phyloP scores from a whole-genome alignment of 2,329 filamentous ascomycete species.

The Bipolaris cookei region DNA sequence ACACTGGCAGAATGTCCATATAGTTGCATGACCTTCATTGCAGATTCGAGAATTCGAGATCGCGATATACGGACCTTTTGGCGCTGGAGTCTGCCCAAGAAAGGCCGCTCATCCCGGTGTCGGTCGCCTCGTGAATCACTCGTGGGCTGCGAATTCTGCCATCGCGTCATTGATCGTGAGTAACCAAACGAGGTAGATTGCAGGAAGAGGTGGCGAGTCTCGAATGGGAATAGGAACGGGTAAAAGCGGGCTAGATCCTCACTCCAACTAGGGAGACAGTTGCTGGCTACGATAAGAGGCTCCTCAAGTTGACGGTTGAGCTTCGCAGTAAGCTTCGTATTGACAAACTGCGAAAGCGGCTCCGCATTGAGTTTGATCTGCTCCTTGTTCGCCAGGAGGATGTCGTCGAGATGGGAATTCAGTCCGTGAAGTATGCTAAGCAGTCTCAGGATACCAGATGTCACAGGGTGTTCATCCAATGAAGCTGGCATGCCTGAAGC shows the following conservation, averaged over 20 bases:
- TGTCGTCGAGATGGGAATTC: conserved; percentile 91
- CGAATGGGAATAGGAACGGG: conserved; percentile 96
- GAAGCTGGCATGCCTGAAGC: conserved; percentile 75
- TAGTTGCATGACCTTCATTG: conserved; percentile 97
- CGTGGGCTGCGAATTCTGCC: conserved; percentile 87
- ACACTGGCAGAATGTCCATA: conserved; percentile 97
- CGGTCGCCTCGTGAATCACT: conserved; percentile 83
- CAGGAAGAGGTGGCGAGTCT: conserved; percentile 93
- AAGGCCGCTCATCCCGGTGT: conserved; percentile 84
- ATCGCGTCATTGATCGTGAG: conserved; percentile 93
- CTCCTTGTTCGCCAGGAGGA: conserved; percentile 78
- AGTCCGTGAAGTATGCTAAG: conserved; percentile 90
- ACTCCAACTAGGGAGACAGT: conserved; percentile 93
- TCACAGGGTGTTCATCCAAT: conserved; percentile 80
- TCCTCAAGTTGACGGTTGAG: conserved; percentile 96
- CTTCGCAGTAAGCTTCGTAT: conserved; percentile 97
- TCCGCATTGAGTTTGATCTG: conserved; percentile 75
- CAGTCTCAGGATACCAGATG: conserved; percentile 83
- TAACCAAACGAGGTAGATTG: conserved; percentile 99
- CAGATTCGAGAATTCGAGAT: conserved; percentile 92
- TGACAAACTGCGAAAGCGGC: conserved; percentile 92
- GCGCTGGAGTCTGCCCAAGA: conserved; percentile 87
- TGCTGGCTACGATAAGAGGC: conserved; percentile 94
- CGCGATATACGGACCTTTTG: conserved; percentile 98
- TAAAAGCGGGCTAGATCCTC: conserved; percentile 93